A percentile compares a stretch with the other conserved stretches of the same genome.
Evolutionary conservation across 2,329 filamentous ascomycete species (phyloP).

Genomic region (Diaporthe capsici): DNA sequence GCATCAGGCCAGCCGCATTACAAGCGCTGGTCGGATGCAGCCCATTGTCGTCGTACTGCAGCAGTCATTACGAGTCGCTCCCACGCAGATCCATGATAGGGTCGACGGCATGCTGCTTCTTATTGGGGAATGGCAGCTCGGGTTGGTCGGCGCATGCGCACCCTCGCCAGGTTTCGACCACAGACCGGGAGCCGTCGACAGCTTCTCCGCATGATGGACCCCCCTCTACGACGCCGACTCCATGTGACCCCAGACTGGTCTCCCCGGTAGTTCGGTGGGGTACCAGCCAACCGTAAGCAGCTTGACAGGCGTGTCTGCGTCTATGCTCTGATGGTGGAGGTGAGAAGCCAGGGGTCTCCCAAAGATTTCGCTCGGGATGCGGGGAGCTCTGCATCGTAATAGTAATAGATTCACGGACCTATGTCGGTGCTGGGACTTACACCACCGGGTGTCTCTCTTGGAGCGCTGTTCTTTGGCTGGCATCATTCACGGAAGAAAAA

Average conservation of each 20-base stretch:
- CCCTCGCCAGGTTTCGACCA: neutral
- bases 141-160: neutral
- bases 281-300: neutral
- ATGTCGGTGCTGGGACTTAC: neutral
- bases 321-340: neutral
- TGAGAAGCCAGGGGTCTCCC: neutral
- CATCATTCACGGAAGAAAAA: neutral
- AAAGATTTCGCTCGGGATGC: neutral
- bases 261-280: neutral
- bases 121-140: conserved; percentile 22
- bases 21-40: neutral
- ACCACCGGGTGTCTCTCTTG: neutral
- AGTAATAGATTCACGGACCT: neutral
- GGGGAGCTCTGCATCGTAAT: conserved; percentile 12
- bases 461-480: neutral
- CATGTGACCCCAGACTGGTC: conserved; percentile 1
- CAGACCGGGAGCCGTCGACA: conserved; percentile 15
- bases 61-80: conserved; percentile 20
- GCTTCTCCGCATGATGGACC: conserved; percentile 26
- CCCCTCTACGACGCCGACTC: conserved; percentile 22
- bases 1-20: too few relatives aligned
- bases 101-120: neutral
- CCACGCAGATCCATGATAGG: conserved; percentile 1
- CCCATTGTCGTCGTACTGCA: conserved; percentile 24
- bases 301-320: neutral